A percentile compares a stretch with the other conserved stretches of the same genome.
Conservation (phyloP, 148 eudicot genomes). For the Euryodendron excelsum region DNA sequence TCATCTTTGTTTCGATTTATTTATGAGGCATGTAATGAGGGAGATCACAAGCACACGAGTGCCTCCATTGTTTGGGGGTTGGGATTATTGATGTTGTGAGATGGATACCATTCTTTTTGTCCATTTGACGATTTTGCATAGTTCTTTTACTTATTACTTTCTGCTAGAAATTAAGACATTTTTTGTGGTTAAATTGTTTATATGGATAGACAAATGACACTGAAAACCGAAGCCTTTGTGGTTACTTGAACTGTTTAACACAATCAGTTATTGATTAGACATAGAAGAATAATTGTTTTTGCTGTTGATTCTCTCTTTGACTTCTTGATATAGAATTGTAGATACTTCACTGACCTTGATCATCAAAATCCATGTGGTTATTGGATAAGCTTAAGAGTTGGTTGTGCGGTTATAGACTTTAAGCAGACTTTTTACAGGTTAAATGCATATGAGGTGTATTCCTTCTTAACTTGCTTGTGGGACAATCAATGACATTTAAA, state of each 20-base stretch:
- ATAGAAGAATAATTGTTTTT: not conserved
- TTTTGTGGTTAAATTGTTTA: not conserved
- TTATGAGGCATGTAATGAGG: conserved; percentile 44
- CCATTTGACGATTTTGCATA: not conserved
- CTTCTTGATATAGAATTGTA: no score
- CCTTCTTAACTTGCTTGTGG: no score
- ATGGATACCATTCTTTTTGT: conserved; percentile 19
- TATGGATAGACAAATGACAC: not conserved
- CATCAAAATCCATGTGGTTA: not conserved
- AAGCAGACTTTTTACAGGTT: no score
- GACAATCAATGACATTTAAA: no score
- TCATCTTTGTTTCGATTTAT: conserved; percentile 45
- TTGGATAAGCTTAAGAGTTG: not conserved
- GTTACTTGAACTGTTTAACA: not conserved
- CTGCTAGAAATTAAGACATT: conserved; percentile 3
- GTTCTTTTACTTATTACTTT: not conserved
- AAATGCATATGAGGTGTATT: no score
- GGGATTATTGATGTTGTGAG: conserved; percentile 19
- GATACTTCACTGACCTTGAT: not conserved
- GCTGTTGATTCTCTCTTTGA: not conserved
- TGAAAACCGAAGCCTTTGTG: not conserved
- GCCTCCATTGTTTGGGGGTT: conserved; percentile 14
- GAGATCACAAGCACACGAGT: conserved; percentile 25
- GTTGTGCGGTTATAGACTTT: no score
- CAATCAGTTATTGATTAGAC: not conserved